Base-by-base conservation (phyloP, 192 early-diverging fungal genomes). In the Cladochytrium replicatum region DNA sequence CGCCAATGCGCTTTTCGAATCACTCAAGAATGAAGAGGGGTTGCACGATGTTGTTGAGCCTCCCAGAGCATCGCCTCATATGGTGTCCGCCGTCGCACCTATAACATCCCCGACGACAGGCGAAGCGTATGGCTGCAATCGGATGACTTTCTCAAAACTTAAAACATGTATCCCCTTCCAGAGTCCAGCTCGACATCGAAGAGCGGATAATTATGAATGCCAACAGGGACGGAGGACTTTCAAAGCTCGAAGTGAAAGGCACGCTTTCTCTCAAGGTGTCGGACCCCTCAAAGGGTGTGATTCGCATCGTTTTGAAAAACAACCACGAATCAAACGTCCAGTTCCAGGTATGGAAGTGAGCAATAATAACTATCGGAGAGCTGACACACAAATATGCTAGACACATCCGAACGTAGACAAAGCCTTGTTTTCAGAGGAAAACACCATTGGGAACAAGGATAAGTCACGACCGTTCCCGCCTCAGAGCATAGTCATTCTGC, bases 361-460 rank as follows among this genome's bases (percentile, higher is more conserved):
- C n/a, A n/a, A 23, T 32, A 29, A 15, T 22, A 19, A 23, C 27
- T 6, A 13, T 3, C 2, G 5, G 26, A 11, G 6, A 47, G 7
- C 8, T 21, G 2, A 17, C 19, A 5, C 7, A 24, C 21, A 0
- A 56, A 24, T 47, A 23, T 31, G 15, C 13, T 46, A 83, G 85
- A 99, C 95, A 7, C 95, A 99, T 59, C 95, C 95, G 17, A 89
- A 99, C 55, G 86, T 99, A 7, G 93, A 99, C 73, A 99, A 94
- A 65, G 72, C 65, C 24, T 65, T 83, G 24, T 99, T 88, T 70
- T 75, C 77, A 27, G 72, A 52, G 34, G 75, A 82, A 42, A 72
- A 68, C 23, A 62, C 81, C 3, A 72, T 99, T 54, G 80, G 83
- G 9, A 78, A 94, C 50, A 83, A 80, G 57, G 93, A 97, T 50